phyloP scores from a whole-genome alignment of 306 rosid species.

The Cicer pinnatifidum region DNA sequence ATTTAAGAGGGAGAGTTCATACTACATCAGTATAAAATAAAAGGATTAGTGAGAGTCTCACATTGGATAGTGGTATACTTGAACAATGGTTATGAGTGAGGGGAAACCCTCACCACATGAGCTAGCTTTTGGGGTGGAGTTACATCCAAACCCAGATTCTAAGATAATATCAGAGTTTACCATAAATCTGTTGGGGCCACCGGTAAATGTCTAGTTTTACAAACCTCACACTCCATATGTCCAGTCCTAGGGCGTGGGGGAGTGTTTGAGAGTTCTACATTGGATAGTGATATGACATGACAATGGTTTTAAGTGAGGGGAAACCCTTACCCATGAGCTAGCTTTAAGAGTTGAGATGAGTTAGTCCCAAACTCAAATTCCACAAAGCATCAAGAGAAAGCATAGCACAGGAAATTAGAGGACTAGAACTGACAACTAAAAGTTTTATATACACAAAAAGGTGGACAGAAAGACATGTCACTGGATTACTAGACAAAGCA shows the following conservation, averaged over 20 bases:
- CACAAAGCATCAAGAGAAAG: slow-evolving; percentile 28
- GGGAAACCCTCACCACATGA: neutral
- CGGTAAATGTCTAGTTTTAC: neutral
- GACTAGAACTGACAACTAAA: slow-evolving; percentile 19
- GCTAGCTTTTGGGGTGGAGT: slow-evolving; percentile 4
- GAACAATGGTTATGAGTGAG: neutral
- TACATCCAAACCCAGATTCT: neutral
- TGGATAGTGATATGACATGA: neutral
- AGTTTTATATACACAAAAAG: slow-evolving; percentile 26
- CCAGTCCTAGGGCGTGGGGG: neutral
- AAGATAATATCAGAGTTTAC: neutral
- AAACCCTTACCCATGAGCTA: neutral
- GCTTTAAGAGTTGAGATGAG: slow-evolving; percentile 4
- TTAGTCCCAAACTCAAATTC: neutral
- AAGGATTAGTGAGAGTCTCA: neutral
- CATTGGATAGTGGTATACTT: neutral
- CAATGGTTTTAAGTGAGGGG: neutral
- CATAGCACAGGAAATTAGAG: slow-evolving; percentile 12
- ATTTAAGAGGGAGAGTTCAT: slow-evolving; percentile 13
- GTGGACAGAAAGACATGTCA: slow-evolving; percentile 23
- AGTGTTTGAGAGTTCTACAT: neutral
- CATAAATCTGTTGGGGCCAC: neutral
- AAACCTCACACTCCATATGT: neutral
- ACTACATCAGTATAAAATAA: slow-evolving; percentile 1
- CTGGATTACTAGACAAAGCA: neutral